These are phyloP conservation scores for Exophiala spinifera DNA, from an alignment of 2,329 filamentous ascomycete genomes.

Conservation along the genomic window DNA sequence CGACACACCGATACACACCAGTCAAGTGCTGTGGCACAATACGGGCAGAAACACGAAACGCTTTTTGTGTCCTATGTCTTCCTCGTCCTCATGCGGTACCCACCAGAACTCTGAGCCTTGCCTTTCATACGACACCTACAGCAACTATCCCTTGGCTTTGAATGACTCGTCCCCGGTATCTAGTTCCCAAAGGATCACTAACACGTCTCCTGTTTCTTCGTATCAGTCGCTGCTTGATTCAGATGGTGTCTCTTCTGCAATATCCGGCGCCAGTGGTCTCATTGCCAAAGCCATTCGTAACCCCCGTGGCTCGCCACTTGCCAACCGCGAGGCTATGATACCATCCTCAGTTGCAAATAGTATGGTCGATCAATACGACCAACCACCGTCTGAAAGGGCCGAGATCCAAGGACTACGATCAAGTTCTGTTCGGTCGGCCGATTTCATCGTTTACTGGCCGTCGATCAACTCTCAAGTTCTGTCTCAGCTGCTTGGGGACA, in stretches of 20 bases:
- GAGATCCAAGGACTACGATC: slow-evolving; percentile 37
- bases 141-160: background rate
- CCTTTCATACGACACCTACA: background rate
- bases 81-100: background rate
- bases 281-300: slow-evolving; percentile 5
- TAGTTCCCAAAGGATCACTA: background rate
- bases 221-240: slow-evolving; percentile 6
- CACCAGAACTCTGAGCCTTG: background rate
- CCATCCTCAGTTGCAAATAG: slow-evolving; percentile 40
- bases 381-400: slow-evolving; percentile 35
- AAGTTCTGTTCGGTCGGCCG: slow-evolving; percentile 34
- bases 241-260: background rate
- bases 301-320: slow-evolving; percentile 1
- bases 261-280: background rate
- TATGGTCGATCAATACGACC: slow-evolving; percentile 39
- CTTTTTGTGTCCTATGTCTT: background rate
- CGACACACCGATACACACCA: background rate
- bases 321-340: slow-evolving; percentile 32
- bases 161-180: background rate
- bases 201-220: background rate
- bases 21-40: background rate
- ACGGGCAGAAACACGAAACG: background rate
- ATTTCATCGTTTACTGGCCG: slow-evolving; percentile 34
- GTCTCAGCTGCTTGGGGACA: slow-evolving; percentile 40
- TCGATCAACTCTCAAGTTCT: slow-evolving; percentile 42